phyloP scores from a whole-genome alignment of 768 basidiomycete species.

The Artomyces pyxidatus region DNA sequence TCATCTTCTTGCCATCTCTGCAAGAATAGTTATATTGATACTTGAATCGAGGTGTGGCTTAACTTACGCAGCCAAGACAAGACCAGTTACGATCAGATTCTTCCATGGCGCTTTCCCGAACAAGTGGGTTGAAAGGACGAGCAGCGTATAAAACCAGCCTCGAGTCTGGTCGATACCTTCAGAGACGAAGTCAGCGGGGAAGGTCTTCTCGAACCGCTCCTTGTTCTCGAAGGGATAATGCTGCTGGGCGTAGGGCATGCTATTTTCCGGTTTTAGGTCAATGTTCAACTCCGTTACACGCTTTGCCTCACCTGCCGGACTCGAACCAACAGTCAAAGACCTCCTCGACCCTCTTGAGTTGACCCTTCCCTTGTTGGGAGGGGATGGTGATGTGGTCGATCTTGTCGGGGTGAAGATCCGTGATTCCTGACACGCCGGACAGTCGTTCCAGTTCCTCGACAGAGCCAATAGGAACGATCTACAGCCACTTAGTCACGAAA shows the following conservation, averaged over 20 bases:
- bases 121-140: slow-evolving; percentile 93
- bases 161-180: slow-evolving; percentile 99
- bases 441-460: slow-evolving; percentile 80
- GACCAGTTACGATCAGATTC: slow-evolving; percentile 92
- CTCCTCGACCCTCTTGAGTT: slow-evolving; percentile 85
- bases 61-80: slow-evolving; percentile 87
- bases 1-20: slow-evolving; percentile 99
- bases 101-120: slow-evolving; percentile 95
- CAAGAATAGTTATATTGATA: not conserved
- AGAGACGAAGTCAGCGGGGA: slow-evolving; percentile 94
- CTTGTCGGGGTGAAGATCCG: slow-evolving; percentile 86
- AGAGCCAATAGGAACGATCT: slow-evolving; percentile 47
- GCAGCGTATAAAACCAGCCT: slow-evolving; percentile 98
- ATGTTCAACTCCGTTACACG: too few species aligned
- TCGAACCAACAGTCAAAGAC: slow-evolving; percentile 99
- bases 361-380: slow-evolving; percentile 80
- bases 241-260: slow-evolving; percentile 96
- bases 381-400: slow-evolving; percentile 97
- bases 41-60: not conserved
- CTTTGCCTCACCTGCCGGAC: slow-evolving; percentile 79
- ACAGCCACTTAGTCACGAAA: not conserved
- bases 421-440: slow-evolving; percentile 78
- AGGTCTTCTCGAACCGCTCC: slow-evolving; percentile 72
- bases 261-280: slow-evolving; percentile 32
- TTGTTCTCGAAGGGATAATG: slow-evolving; percentile 99